Evolutionary conservation across 2,329 filamentous ascomycete species (phyloP), one percentile per base, ranked within the genome.

Genomic region (Fusarium paranaense): DNA sequence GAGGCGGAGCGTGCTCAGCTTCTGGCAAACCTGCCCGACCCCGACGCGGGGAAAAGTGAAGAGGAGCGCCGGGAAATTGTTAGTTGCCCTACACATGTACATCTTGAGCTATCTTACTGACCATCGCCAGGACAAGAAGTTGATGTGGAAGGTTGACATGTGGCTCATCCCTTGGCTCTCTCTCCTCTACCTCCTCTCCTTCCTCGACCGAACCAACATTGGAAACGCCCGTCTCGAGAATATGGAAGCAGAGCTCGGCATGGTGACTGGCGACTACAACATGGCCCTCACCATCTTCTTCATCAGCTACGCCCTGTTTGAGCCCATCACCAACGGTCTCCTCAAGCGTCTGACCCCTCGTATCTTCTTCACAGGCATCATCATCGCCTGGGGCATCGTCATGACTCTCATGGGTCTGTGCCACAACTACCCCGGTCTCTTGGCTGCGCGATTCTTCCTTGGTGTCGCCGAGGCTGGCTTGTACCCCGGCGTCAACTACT

Each of bases 381-480:
- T 94, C 87, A 79, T 93, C 5, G 83, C 88, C 3, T 90, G 85
- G 84, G 81, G 82, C 18, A 38, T 81, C 6, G 81, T 85, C 57
- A 84, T 87, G 83, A 86, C 85, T 0, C 78, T 87, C 25, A 88
- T 88, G 84, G 86, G 86, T 5, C 81, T 87, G 8, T 86, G 87
- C 6, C 78, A 78, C 18, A 85, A 83, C 72, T 87, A 82, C 50
- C 47, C 76, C 1, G 87, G 87, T 1, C 81, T 89, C 6, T 78
- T 88, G 5, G 81, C 81, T 1, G 83, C 87, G 2, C 86, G 88
- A 35, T 88, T 92, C 75, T 86, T 88, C 62, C 85, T 94, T 1
- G 92, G 92, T n/a, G 79, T 93, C 18, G 88, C 87, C 6, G 92
- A 94, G 80, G 88, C 91, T 1, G 91, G 91, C 2, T 82, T 93